Conservation (phyloP, 345 rosid genomes). For the Mercurialis annua region DNA sequence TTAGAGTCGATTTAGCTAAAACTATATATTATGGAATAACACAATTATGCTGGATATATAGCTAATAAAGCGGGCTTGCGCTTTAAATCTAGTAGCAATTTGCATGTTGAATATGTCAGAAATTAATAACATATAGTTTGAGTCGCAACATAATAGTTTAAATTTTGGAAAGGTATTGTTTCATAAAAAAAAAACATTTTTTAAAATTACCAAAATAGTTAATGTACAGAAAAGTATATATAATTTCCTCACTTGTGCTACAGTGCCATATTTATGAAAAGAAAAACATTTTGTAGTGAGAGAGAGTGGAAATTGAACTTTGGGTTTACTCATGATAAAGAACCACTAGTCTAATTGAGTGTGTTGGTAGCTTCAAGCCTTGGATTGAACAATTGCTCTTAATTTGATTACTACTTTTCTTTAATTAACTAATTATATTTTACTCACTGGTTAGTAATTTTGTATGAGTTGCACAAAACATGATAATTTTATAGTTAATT, state of each 20-base stretch:
- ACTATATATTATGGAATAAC: no score
- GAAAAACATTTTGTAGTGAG: slow-evolving; percentile 3
- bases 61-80: no score
- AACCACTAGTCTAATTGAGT: slow-evolving; percentile 9
- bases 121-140: no score
- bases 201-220: no score
- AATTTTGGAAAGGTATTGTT: no score
- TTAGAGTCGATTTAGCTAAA: no score
- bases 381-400: slow-evolving; percentile 12
- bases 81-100: no score
- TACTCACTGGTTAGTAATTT: neutral
- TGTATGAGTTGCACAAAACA: neutral
- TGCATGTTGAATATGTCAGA: no score
- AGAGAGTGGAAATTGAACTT: slow-evolving; percentile 4
- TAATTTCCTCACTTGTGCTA: neutral
- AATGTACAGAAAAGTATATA: neutral
- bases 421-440: neutral
- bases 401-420: slow-evolving; percentile 6
- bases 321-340: slow-evolving; percentile 14
- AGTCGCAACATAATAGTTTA: no score
- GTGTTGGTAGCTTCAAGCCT: slow-evolving; percentile 7
- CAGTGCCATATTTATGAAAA: neutral
- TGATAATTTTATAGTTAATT: no score
- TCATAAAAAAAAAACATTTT: no score
- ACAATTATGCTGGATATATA: no score